Evolutionary conservation across 768 basidiomycete genomes (phyloP), one percentile per base, ranked within the genome.

Genomic region (Sporobolomyces pararoseus): DNA sequence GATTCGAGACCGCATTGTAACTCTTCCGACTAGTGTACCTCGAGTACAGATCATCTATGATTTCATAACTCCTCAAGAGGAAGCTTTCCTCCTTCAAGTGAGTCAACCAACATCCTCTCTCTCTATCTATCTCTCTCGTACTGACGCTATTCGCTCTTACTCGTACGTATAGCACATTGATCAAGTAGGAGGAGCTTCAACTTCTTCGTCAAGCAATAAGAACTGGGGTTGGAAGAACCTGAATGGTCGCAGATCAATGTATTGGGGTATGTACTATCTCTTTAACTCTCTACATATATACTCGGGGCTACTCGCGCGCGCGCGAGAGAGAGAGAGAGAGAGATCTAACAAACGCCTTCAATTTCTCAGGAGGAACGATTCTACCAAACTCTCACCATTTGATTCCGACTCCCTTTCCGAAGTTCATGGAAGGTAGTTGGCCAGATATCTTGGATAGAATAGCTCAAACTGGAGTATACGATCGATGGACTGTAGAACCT

Each of bases 401-500:
- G 5, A 78, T 94, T 27, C 82, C 85, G 23, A 86, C 88, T 76
- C 79, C 84, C 0, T 81, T 96, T 76, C 92, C 93, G 0, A 63
- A 82, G 3, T 95, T 88, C 76, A 79, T 94, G 55, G 82, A 80
- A 27, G 77, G 81, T n/a, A 89, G 85, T 88, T 94, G 74, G 77
- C 92, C 93, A 21, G 83, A 90, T 76, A 80, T 98, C 67, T 82
- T 94, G 63, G 79, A 82, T 44, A 86, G 89, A 49, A 85, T 96
- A 47, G 82, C 82, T 72, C 80, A 78, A 37, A 88, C 88, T 9
- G 86, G 86, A 2, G 84, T 81, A 0, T 91, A 92, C 77, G 76
- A 80, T n/a, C 76, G 74, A 50, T 86, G 87, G 39, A 42, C 39
- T 42, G 39, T 42, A 42, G 17, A 42, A 17, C 9, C 39, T 64